Evolutionary conservation across 257 asterid species (phyloP).

Genomic region (Solanum peruvianum): DNA sequence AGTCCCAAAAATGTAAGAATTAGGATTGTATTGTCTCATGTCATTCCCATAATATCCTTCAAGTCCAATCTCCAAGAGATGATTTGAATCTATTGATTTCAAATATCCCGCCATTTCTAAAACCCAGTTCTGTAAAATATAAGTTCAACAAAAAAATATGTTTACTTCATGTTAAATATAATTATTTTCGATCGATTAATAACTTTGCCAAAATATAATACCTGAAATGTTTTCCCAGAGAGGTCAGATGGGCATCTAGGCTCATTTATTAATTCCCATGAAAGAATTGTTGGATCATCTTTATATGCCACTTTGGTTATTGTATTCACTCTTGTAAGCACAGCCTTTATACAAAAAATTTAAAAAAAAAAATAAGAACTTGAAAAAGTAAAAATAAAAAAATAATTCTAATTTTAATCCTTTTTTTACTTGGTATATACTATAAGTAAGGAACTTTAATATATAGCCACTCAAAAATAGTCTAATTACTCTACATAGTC

Average conservation of each 20-base stretch:
- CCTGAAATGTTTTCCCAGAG: slow-evolving; percentile 5
- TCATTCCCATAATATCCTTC: not conserved
- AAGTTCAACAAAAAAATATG: not conserved
- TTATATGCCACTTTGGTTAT: not conserved
- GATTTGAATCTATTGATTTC: not conserved
- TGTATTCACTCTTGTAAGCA: slow-evolving; percentile 4
- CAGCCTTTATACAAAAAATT: not conserved
- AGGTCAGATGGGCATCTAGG: slow-evolving; percentile 2
- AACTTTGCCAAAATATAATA: not conserved
- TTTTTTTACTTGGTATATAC: not conserved
- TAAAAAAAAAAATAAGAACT: not conserved
- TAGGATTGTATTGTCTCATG: not conserved
- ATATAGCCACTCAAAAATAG: no score
- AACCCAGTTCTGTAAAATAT: not conserved
- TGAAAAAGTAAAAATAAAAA: not conserved
- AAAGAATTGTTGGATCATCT: slow-evolving; percentile 5
- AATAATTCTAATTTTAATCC: not conserved
- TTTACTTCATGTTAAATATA: not conserved
- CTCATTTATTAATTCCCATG: slow-evolving; percentile 7
- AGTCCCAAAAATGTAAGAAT: not conserved
- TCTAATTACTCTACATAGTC: no score
- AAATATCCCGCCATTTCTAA: not conserved
- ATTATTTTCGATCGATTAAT: not conserved
- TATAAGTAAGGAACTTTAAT: not conserved
- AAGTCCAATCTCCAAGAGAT: not conserved